A percentile compares a stretch with the other conserved stretches of the same genome.
These are phyloP conservation scores for Chalaropsis ovoidea DNA, from an alignment of 2,329 filamentous ascomycete species.

Conservation along the genomic window DNA sequence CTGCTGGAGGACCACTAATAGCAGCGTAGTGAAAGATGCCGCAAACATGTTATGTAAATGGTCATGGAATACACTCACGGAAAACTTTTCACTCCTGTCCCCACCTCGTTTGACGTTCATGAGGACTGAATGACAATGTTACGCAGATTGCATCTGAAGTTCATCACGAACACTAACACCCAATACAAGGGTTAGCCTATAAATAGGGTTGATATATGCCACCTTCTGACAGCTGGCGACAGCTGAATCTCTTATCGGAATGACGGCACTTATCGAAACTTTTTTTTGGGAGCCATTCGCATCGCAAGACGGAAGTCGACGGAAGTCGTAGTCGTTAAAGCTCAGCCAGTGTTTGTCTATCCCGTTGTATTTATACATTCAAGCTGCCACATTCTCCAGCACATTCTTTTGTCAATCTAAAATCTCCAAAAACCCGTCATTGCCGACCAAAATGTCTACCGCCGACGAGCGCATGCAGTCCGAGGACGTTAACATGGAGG, in stretches of 20 bases:
- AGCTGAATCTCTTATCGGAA: slow-evolving; percentile 4
- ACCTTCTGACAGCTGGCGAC: not conserved
- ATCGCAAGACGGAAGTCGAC: not conserved
- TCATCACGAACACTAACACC: not conserved
- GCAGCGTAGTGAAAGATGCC: too few relatives aligned
- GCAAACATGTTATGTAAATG: too few relatives aligned
- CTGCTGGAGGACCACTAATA: too few relatives aligned
- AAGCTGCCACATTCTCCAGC: not conserved
- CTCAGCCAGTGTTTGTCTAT: not conserved
- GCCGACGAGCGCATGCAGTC: slow-evolving; percentile 22
- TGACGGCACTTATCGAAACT: slow-evolving; percentile 10
- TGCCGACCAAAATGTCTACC: slow-evolving; percentile 18
- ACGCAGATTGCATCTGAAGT: not conserved
- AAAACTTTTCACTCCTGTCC: too few relatives aligned
- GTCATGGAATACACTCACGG: too few relatives aligned
- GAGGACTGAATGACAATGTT: not conserved
- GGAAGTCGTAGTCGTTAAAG: not conserved
- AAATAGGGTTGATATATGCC: not conserved
- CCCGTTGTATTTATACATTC: not conserved
- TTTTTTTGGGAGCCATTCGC: slow-evolving; percentile 11
- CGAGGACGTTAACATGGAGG: slow-evolving; percentile 38
- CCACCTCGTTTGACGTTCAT: too few relatives aligned
- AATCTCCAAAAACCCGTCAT: not conserved
- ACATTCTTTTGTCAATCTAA: not conserved
- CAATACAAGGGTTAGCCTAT: not conserved